Conservation (phyloP, 139 green algal species). For the Edaphochlamys debaryana region DNA sequence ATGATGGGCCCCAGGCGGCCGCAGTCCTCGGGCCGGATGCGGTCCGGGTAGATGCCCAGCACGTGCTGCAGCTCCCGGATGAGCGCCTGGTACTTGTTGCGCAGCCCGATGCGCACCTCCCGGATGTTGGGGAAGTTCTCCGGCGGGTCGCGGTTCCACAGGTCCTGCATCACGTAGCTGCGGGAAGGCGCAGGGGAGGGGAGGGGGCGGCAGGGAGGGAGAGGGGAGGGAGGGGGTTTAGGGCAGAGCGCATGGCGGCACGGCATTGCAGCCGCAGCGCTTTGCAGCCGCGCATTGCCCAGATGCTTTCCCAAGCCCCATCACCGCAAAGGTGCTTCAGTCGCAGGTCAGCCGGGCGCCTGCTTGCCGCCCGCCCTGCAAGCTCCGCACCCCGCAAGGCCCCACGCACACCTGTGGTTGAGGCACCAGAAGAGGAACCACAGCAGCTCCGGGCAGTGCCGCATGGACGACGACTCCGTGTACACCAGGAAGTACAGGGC, state of each 20-base stretch:
- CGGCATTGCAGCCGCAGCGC: too few relatives aligned
- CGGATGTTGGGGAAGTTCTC: conserved; percentile 42
- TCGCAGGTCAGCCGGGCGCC: too few relatives aligned
- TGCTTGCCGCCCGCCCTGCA: too few relatives aligned
- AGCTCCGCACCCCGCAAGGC: not conserved
- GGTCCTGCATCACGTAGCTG: conserved; percentile 51
- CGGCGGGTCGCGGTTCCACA: conserved; percentile 46
- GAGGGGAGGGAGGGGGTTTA: too few relatives aligned
- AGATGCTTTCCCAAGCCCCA: too few relatives aligned
- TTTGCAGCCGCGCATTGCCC: too few relatives aligned
- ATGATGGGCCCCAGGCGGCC: conserved; percentile 53
- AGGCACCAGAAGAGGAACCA: conserved; percentile 84
- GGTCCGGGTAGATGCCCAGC: conserved; percentile 49
- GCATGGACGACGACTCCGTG: conserved; percentile 46
- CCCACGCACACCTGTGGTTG: conserved; percentile 31
- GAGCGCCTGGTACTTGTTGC: conserved; percentile 47
- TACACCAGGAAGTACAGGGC: conserved; percentile 88
- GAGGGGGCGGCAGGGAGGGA: not conserved
- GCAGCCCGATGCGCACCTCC: conserved; percentile 46
- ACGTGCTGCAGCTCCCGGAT: conserved; percentile 45
- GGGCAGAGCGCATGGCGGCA: too few relatives aligned
- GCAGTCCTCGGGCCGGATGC: conserved; percentile 58
- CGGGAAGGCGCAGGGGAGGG: not conserved
- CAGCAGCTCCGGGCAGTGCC: conserved; percentile 83
- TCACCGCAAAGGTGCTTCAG: too few relatives aligned